Percentiles rank a stretch among this genome's conserved stretches.
phyloP scores from a whole-genome alignment of 2,329 filamentous ascomycete species.

The Pyrenophora teres region DNA sequence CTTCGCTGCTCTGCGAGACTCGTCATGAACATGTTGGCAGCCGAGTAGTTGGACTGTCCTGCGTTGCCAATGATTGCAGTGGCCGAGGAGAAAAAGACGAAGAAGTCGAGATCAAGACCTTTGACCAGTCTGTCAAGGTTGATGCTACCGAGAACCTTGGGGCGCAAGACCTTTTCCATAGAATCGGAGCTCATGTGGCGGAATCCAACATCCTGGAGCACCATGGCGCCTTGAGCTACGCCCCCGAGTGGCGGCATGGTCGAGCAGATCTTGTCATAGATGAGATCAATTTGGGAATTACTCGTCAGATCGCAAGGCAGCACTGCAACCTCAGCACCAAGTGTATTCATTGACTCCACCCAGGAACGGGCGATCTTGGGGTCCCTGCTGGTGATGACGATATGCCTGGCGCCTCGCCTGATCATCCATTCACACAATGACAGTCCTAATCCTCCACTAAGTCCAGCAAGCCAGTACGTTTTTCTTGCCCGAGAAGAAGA shows the following conservation, averaged over 20 bases:
- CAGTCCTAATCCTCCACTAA: slow-evolving; percentile 26
- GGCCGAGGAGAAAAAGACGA: slow-evolving; percentile 24
- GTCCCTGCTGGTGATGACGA: slow-evolving; percentile 20
- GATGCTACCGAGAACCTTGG: slow-evolving; percentile 22
- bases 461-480: slow-evolving; percentile 29
- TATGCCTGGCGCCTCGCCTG: slow-evolving; percentile 13
- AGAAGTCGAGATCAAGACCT: slow-evolving; percentile 22
- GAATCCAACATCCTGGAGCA: slow-evolving; percentile 16
- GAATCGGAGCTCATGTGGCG: slow-evolving; percentile 10
- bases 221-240: slow-evolving; percentile 22
- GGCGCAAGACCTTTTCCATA: slow-evolving; percentile 2
- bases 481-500: slow-evolving; percentile 5
- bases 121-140: slow-evolving; percentile 21
- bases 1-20: slow-evolving; percentile 42
- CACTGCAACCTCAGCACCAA: not conserved
- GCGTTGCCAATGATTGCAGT: slow-evolving; percentile 9
- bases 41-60: slow-evolving; percentile 22
- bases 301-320: slow-evolving; percentile 1
- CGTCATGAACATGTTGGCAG: slow-evolving; percentile 47
- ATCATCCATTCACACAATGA: slow-evolving; percentile 25
- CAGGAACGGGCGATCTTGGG: slow-evolving; percentile 25
- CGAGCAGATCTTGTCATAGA: too few species aligned
- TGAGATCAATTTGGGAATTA: too few species aligned
- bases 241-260: slow-evolving; percentile 18
- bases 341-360: not conserved